phyloP scores from a whole-genome alignment of 306 rosid species.

The Amphicarpaea edgeworthii region DNA sequence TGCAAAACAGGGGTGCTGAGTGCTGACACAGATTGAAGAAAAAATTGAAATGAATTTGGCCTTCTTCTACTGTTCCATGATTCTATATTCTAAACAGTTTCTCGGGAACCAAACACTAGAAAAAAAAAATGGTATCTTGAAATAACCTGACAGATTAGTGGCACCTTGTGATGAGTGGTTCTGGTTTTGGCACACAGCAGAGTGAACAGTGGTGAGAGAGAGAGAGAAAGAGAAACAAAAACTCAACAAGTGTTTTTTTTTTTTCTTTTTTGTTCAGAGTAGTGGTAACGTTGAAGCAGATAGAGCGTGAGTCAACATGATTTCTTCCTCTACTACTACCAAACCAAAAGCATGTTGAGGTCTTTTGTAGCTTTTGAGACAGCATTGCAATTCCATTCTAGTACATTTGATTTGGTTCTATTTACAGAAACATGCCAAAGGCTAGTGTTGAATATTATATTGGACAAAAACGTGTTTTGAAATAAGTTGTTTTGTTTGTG shows the following conservation, averaged over 20 bases:
- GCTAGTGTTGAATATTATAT: background rate
- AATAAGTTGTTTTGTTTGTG: background rate
- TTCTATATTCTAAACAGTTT: constrained; percentile 46
- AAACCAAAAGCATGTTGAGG: constrained; percentile 66
- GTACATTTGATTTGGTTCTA: constrained; percentile 39
- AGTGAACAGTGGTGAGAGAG: constrained; percentile 45
- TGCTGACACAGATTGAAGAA: constrained; percentile 23
- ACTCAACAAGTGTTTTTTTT: background rate
- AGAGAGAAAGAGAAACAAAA: constrained; percentile 39
- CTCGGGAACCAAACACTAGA: constrained; percentile 54
- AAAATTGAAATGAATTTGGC: background rate
- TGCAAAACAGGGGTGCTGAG: constrained; percentile 10
- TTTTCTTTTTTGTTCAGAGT: constrained; percentile 16
- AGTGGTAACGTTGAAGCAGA: constrained; percentile 60
- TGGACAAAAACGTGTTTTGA: background rate
- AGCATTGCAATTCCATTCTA: constrained; percentile 42
- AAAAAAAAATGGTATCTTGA: constrained; percentile 40
- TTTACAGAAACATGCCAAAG: constrained; percentile 44
- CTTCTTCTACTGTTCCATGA: constrained; percentile 19
- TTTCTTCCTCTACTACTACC: constrained; percentile 53
- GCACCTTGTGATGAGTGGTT: constrained; percentile 45
- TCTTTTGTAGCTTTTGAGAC: constrained; percentile 67
- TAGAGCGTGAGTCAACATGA: constrained; percentile 67
- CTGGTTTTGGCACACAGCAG: constrained; percentile 47
- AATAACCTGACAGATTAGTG: constrained; percentile 44